phyloP scores from a whole-genome alignment of 768 basidiomycete species.

The Lactarius sp. region DNA sequence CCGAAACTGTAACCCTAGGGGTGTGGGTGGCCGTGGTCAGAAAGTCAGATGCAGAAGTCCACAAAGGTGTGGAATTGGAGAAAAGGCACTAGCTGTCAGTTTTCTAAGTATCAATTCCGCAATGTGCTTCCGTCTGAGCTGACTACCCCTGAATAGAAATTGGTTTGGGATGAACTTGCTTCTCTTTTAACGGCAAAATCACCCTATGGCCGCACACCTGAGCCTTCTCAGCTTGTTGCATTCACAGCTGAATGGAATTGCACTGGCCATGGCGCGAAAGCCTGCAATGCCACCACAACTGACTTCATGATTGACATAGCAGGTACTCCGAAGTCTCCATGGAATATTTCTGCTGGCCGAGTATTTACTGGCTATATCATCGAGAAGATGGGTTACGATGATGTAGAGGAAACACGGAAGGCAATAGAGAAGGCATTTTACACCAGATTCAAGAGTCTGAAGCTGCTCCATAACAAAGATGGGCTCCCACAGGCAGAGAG shows the following conservation, averaged over 20 bases:
- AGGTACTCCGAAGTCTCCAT: neutral
- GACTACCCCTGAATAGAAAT: too few relatives aligned
- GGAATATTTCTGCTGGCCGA: neutral
- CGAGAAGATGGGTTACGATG: neutral
- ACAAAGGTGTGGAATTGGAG: too few relatives aligned
- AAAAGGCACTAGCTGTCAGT: too few relatives aligned
- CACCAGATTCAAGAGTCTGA: neutral
- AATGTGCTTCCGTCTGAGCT: too few relatives aligned
- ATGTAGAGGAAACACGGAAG: neutral
- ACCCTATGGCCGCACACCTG: neutral
- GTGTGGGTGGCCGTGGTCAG: too few relatives aligned
- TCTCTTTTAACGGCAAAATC: neutral
- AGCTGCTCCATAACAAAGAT: neutral
- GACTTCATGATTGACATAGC: constrained; percentile 2
- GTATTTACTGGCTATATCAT: neutral
- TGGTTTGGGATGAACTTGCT: neutral
- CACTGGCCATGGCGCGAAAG: neutral
- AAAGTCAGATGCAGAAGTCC: too few relatives aligned
- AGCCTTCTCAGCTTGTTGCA: neutral
- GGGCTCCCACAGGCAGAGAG: neutral
- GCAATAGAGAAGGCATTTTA: neutral
- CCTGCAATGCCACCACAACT: neutral
- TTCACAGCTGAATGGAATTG: neutral
- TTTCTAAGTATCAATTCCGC: too few relatives aligned
- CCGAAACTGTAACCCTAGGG: too few relatives aligned